phyloP scores from a whole-genome alignment of 352 stramenopile genomes.

The Halophytophthora polymorphica region DNA sequence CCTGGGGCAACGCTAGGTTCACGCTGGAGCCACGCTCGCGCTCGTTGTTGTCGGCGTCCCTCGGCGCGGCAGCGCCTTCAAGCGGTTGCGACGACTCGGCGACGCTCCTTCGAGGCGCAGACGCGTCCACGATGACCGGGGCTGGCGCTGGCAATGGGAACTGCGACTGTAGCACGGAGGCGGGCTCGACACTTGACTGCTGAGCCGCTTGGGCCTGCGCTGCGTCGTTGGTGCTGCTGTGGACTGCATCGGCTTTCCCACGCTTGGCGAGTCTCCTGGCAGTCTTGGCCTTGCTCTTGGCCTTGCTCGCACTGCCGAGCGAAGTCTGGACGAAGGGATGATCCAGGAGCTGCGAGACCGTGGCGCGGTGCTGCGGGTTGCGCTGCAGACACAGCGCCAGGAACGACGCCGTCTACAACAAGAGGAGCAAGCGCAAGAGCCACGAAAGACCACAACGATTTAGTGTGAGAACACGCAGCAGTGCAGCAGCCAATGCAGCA shows the following conservation, averaged over 20 bases:
- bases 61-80: conserved; percentile 1
- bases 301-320: background rate
- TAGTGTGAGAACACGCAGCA: no score
- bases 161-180: no score
- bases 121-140: no score
- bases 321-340: conserved; percentile 82
- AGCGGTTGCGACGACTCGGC: no score
- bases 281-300: conserved; percentile 7
- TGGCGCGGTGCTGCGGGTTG: conserved; percentile 73
- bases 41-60: conserved; percentile 11
- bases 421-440: background rate
- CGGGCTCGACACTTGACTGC: no score
- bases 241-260: background rate
- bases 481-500: no score
- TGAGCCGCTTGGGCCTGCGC: no score
- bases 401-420: conserved; percentile 48
- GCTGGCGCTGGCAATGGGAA: no score
- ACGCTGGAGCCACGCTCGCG: no score
- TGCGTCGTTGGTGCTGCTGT: background rate
- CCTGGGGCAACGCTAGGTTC: no score
- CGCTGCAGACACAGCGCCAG: conserved; percentile 62
- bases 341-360: conserved; percentile 83
- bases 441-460: background rate
- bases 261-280: conserved; percentile 10
- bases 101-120: no score